These are phyloP conservation scores for Neofusicoccum kwambonambiense DNA, from an alignment of 2,329 filamentous ascomycete species.

Conservation along the genomic window DNA sequence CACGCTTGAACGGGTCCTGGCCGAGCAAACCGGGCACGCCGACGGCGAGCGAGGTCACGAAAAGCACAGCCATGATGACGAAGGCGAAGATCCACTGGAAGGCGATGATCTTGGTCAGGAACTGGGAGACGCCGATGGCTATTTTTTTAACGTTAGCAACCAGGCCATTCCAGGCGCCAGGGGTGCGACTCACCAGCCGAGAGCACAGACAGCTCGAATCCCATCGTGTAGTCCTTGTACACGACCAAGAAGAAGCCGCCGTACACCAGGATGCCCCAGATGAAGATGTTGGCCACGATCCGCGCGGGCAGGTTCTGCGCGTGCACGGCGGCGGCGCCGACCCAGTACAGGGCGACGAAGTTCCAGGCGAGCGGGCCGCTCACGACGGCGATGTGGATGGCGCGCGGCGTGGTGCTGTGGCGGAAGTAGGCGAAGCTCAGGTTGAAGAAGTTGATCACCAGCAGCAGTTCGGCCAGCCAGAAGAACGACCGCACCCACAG, in stretches of 20 bases:
- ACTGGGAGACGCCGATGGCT: slow-evolving; percentile 74
- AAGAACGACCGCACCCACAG: slow-evolving; percentile 78
- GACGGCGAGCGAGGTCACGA: slow-evolving; percentile 65
- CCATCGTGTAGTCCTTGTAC: slow-evolving; percentile 76
- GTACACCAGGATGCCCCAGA: slow-evolving; percentile 78
- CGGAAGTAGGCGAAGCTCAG: slow-evolving; percentile 77
- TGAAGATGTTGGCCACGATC: slow-evolving; percentile 81
- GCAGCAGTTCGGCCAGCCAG: slow-evolving; percentile 70
- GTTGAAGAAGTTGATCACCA: slow-evolving; percentile 81
- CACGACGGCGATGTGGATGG: slow-evolving; percentile 74
- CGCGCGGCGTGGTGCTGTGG: slow-evolving; percentile 67
- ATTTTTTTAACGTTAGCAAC: background rate
- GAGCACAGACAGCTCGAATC: slow-evolving; percentile 73
- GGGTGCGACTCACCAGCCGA: slow-evolving; percentile 58
- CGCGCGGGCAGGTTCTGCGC: slow-evolving; percentile 66
- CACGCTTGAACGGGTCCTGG: slow-evolving; percentile 52
- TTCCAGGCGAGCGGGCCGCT: slow-evolving; percentile 82
- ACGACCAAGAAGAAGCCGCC: slow-evolving; percentile 72
- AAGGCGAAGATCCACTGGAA: slow-evolving; percentile 95
- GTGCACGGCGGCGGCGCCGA: slow-evolving; percentile 77
- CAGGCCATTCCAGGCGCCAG: background rate
- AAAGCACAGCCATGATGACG: slow-evolving; percentile 72
- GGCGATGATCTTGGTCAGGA: slow-evolving; percentile 69
- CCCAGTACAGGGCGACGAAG: slow-evolving; percentile 84
- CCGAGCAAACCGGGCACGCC: slow-evolving; percentile 65